Percentiles rank a stretch among this genome's conserved stretches.
These are phyloP conservation scores for Ophiostoma fasciatum DNA, from an alignment of 2,329 filamentous ascomycete genomes.

Conservation along the genomic window DNA sequence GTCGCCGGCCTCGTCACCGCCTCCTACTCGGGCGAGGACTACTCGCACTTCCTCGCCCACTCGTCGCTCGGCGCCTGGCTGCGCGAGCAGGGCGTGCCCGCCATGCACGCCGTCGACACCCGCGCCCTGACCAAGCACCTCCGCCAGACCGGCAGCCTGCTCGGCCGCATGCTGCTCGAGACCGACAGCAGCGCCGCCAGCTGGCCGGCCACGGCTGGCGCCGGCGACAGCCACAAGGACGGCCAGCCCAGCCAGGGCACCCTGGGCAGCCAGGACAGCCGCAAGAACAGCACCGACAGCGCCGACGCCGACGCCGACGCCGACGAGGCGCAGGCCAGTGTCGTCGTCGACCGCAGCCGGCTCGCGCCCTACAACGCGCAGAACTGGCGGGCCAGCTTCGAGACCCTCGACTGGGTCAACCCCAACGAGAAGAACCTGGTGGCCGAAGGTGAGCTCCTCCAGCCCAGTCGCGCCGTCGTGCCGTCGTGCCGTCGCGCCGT, in stretches of 20 bases:
- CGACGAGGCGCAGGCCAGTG: neutral
- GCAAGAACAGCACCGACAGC: no score
- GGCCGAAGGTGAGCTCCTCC: conserved; percentile 85
- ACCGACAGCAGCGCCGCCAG: conserved; percentile 33
- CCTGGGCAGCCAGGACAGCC: no score
- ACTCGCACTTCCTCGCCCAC: conserved; percentile 80
- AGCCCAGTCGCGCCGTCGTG: no score
- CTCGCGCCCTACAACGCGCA: conserved; percentile 23
- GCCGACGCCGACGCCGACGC: neutral
- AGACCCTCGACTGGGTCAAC: conserved; percentile 75
- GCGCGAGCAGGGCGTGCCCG: conserved; percentile 87
- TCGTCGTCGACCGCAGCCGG: conserved; percentile 1
- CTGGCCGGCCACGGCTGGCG: conserved; percentile 15
- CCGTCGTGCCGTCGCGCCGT: no score
- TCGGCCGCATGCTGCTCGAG: conserved; percentile 74
- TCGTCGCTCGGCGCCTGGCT: conserved; percentile 91
- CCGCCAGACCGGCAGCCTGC: conserved; percentile 87
- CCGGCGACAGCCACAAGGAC: conserved; percentile 8
- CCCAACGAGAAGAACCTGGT: conserved; percentile 90
- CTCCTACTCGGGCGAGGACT: conserved; percentile 87
- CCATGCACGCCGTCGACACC: conserved; percentile 91
- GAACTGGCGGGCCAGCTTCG: conserved; percentile 47
- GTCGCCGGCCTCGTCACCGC: conserved; percentile 83
- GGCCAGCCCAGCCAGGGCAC: no score
- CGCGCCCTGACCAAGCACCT: conserved; percentile 89